Evolutionary conservation across 2,329 filamentous ascomycete species (phyloP).

Genomic region (Penicillium sp.): DNA sequence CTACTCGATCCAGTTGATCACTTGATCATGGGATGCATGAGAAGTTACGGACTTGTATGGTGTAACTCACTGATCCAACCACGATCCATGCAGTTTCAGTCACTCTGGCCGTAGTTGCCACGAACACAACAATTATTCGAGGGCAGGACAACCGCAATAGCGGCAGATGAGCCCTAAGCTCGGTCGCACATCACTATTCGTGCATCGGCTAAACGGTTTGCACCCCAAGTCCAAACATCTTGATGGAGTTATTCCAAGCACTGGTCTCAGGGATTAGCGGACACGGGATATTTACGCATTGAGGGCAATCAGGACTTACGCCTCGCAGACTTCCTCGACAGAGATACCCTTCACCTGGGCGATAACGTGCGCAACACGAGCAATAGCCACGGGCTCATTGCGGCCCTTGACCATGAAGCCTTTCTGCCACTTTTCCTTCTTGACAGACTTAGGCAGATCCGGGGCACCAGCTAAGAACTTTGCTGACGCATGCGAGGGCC

Average conservation of each 20-base stretch:
- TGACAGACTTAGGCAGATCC: slow-evolving; percentile 72
- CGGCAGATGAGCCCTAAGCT: too few relatives aligned
- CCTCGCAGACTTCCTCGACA: slow-evolving; percentile 79
- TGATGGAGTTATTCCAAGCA: slow-evolving; percentile 74
- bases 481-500: slow-evolving; percentile 79
- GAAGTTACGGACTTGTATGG: too few relatives aligned
- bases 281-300: neutral
- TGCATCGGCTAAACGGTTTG: slow-evolving; percentile 8
- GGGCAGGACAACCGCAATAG: too few relatives aligned
- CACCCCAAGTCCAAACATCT: slow-evolving; percentile 69
- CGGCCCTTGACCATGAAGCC: slow-evolving; percentile 89
- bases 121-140: too few relatives aligned
- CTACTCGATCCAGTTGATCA: too few relatives aligned
- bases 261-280: slow-evolving; percentile 32
- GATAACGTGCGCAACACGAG: slow-evolving; percentile 80
- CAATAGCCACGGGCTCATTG: slow-evolving; percentile 87
- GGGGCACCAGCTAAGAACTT: slow-evolving; percentile 66
- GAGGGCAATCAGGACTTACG: slow-evolving; percentile 43
- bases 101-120: too few relatives aligned
- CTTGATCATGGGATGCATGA: too few relatives aligned
- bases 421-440: slow-evolving; percentile 91
- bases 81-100: too few relatives aligned
- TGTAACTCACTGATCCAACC: too few relatives aligned
- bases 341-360: slow-evolving; percentile 75
- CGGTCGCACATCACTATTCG: neutral